Evolutionary conservation across 371 early-diverging fungal genomes (phyloP).

Genomic region (Rhizopus delemar): DNA sequence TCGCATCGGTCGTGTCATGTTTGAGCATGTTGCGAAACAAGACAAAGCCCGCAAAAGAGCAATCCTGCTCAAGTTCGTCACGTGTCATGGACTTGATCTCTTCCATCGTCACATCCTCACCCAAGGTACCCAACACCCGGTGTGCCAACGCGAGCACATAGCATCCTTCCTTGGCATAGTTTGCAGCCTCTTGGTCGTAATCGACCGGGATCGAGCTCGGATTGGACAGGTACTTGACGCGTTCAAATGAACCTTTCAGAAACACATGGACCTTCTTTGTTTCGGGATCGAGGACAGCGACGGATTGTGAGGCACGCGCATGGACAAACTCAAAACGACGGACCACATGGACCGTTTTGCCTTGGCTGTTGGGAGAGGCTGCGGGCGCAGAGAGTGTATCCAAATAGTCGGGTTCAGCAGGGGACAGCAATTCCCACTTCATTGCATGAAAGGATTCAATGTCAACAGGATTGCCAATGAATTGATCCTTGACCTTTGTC

Average conservation of each 20-base stretch:
- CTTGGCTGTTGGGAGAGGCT: slow-evolving; percentile 13
- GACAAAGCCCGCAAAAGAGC: slow-evolving; percentile 72
- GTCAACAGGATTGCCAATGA: slow-evolving; percentile 88
- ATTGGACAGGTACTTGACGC: slow-evolving; percentile 57
- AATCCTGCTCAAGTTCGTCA: slow-evolving; percentile 68
- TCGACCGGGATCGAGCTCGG: slow-evolving; percentile 59
- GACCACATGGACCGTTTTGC: slow-evolving; percentile 49
- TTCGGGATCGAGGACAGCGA: slow-evolving; percentile 61
- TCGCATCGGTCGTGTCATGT: slow-evolving; percentile 70
- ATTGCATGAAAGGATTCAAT: slow-evolving; percentile 56
- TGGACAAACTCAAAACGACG: slow-evolving; percentile 90
- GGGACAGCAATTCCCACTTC: slow-evolving; percentile 30
- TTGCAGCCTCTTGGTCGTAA: slow-evolving; percentile 59
- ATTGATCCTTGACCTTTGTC: slow-evolving; percentile 61
- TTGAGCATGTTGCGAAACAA: slow-evolving; percentile 92
- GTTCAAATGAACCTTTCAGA: slow-evolving; percentile 84
- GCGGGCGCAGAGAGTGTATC: slow-evolving; percentile 28
- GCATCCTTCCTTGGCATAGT: slow-evolving; percentile 76
- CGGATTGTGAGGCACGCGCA: slow-evolving; percentile 83
- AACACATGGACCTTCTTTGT: slow-evolving; percentile 63
- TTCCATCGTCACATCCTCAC: slow-evolving; percentile 39
- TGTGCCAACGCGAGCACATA: slow-evolving; percentile 80
- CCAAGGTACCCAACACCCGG: slow-evolving; percentile 52
- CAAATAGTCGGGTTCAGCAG: slow-evolving; percentile 21
- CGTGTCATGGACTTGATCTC: slow-evolving; percentile 53